Conservation (phyloP, 2,329 filamentous ascomycete genomes). For the Cladosporium halotolerans region DNA sequence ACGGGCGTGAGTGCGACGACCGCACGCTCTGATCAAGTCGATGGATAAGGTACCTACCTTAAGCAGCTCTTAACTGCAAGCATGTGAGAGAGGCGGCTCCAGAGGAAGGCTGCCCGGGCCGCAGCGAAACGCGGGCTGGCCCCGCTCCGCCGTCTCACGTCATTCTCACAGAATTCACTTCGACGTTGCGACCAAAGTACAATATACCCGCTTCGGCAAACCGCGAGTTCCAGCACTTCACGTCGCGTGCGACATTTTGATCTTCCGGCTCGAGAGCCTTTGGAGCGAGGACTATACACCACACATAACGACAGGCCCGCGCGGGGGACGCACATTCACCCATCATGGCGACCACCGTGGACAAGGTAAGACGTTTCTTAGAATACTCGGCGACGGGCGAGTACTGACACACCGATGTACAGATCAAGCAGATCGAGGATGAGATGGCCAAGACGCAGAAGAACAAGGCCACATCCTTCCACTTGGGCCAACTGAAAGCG, state of each 20-base stretch:
- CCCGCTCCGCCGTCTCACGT: background rate
- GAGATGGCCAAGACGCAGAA: conserved; percentile 98
- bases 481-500: conserved; percentile 76
- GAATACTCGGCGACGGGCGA: background rate
- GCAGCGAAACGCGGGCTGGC: background rate
- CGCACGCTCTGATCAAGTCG: no score
- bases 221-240: background rate
- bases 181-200: background rate
- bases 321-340: conserved; percentile 5
- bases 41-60: background rate
- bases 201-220: no score
- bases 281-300: background rate
- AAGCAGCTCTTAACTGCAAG: background rate
- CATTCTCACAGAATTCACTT: background rate
- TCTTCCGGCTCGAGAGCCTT: background rate
- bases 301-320: background rate
- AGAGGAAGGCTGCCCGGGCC: background rate
- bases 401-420: conserved; percentile 32
- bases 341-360: conserved; percentile 88
- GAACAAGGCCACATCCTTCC: conserved; percentile 32
- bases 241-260: background rate
- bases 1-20: no score
- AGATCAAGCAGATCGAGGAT: conserved; percentile 96
- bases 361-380: conserved; percentile 60
- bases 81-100: background rate